Percentiles rank a stretch among this genome's conserved stretches.
Conservation (phyloP, 768 basidiomycete genomes). For the Kwoniella pini region DNA sequence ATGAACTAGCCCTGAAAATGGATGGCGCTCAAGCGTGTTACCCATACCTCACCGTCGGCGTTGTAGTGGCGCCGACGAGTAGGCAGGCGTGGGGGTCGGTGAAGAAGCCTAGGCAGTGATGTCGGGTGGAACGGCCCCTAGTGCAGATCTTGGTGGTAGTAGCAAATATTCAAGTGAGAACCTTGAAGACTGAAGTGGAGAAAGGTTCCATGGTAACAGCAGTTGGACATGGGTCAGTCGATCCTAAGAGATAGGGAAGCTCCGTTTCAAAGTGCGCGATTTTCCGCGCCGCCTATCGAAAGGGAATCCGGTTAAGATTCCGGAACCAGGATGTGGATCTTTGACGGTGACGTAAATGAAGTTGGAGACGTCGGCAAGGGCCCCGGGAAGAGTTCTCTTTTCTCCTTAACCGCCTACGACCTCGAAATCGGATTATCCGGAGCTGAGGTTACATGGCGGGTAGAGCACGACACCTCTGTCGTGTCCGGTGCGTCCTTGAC, state of each 20-base stretch:
- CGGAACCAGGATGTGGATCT: conserved; percentile 67
- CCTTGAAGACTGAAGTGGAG: conserved; percentile 86
- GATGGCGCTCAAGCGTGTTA: conserved; percentile 84
- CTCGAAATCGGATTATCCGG: conserved; percentile 74
- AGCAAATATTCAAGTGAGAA: conserved; percentile 85
- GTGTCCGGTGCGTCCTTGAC: conserved; percentile 72
- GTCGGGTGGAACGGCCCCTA: conserved; percentile 73
- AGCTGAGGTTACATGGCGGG: conserved; percentile 72
- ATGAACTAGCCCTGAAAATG: conserved; percentile 89
- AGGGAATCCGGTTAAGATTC: conserved; percentile 78
- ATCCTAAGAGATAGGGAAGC: conserved; percentile 77
- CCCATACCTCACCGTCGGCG: conserved; percentile 79
- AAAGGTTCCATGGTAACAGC: conserved; percentile 85
- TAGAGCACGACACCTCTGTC: conserved; percentile 71
- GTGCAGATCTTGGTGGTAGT: conserved; percentile 87
- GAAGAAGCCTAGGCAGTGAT: conserved; percentile 77
- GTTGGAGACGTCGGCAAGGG: conserved; percentile 65
- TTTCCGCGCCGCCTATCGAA: conserved; percentile 69
- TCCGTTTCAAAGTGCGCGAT: conserved; percentile 70
- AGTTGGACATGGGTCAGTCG: conserved; percentile 84
- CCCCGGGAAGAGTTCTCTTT: conserved; percentile 78
- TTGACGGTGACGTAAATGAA: conserved; percentile 69
- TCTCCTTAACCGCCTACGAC: conserved; percentile 73
- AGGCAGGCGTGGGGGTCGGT: conserved; percentile 66
- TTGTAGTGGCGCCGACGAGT: conserved; percentile 65